A percentile compares a stretch with the other conserved stretches of the same genome.
These are phyloP conservation scores for Fusarium siculi DNA, from an alignment of 2,329 filamentous ascomycete genomes.

Conservation along the genomic window DNA sequence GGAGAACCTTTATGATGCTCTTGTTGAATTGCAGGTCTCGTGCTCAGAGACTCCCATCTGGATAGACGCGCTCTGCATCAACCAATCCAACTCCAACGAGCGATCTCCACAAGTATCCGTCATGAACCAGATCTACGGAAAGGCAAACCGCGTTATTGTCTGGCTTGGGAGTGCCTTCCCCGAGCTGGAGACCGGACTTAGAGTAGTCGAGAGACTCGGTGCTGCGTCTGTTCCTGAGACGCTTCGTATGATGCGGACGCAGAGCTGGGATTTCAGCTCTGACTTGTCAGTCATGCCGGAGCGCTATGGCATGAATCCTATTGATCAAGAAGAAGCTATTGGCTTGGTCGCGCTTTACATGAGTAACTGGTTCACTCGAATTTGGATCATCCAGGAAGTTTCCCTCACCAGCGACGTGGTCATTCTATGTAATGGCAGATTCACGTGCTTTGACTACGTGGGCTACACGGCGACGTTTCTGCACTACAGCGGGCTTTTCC, in stretches of 20 bases:
- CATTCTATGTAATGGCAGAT: not conserved
- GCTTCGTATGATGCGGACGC: not conserved
- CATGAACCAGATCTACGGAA: slow-evolving; percentile 8
- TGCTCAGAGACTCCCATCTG: not conserved
- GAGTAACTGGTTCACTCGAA: not conserved
- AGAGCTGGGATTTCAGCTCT: not conserved
- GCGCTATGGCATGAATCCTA: not conserved
- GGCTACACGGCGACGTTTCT: not conserved
- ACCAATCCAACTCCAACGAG: not conserved
- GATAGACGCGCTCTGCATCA: slow-evolving; percentile 11
- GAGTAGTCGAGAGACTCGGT: not conserved
- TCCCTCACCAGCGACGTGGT: not conserved
- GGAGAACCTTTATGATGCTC: not conserved
- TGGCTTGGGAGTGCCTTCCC: not conserved
- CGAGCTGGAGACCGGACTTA: not conserved
- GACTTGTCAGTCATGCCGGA: not conserved
- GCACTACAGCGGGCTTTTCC: not conserved
- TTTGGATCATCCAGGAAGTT: not conserved
- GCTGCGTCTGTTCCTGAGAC: not conserved
- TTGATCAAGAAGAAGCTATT: not conserved
- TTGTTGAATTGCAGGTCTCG: not conserved
- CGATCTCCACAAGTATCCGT: not conserved
- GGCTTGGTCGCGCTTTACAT: not conserved
- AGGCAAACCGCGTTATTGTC: not conserved
- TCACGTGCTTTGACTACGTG: not conserved